Evolutionary conservation across 805 yeast species (phyloP).

Genomic region (Kodamaea kakaduensis): DNA sequence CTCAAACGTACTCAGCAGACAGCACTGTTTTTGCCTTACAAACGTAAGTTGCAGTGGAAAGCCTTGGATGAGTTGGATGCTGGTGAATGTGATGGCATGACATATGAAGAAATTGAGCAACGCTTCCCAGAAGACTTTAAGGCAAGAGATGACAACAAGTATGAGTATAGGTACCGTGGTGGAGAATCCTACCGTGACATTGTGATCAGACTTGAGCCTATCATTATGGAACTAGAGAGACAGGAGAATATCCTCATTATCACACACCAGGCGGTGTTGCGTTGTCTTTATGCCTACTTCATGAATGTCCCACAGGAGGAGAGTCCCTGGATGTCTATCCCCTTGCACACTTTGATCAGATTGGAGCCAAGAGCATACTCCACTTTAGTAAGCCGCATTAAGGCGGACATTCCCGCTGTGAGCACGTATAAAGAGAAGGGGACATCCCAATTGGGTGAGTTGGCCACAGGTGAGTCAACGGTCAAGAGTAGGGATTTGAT

Average conservation of each 20-base stretch:
- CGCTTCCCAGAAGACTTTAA: slow-evolving; percentile 90
- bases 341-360: slow-evolving; percentile 89
- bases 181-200: slow-evolving; percentile 97
- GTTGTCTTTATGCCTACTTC: slow-evolving; percentile 95
- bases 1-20: slow-evolving; percentile 90
- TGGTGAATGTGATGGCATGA: slow-evolving; percentile 95
- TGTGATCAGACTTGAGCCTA: slow-evolving; percentile 91
- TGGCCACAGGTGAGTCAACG: slow-evolving; percentile 29
- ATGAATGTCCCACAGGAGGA: slow-evolving; percentile 98
- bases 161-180: slow-evolving; percentile 92
- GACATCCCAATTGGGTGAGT: slow-evolving; percentile 61
- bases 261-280: slow-evolving; percentile 94
- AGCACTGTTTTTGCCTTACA: slow-evolving; percentile 74
- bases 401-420: slow-evolving; percentile 97
- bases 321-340: slow-evolving; percentile 98
- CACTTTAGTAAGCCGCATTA: slow-evolving; percentile 82
- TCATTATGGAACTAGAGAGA: slow-evolving; percentile 96
- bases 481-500: slow-evolving; percentile 50
- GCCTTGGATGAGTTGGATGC: slow-evolving; percentile 97
- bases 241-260: slow-evolving; percentile 94
- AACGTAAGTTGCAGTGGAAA: slow-evolving; percentile 82
- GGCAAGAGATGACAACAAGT: slow-evolving; percentile 93
- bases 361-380: slow-evolving; percentile 94
- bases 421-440: slow-evolving; percentile 96
- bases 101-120: slow-evolving; percentile 82